Evolutionary conservation across 345 rosid species (phyloP).

Genomic region (Syzygium aqueum): DNA sequence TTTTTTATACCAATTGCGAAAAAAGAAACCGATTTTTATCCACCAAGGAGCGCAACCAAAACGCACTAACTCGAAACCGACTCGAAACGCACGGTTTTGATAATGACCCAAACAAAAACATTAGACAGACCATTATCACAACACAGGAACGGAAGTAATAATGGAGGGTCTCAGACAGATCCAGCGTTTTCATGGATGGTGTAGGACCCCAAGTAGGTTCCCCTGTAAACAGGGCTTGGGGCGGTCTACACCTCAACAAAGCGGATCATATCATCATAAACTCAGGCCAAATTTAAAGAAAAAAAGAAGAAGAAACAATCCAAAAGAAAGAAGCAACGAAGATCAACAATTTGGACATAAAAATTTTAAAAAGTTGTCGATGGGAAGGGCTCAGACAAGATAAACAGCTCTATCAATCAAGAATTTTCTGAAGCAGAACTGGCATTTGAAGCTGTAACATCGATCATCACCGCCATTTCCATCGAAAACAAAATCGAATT

Average conservation of each 20-base stretch:
- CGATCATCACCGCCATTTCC: conserved; percentile 21
- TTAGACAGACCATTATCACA: not conserved
- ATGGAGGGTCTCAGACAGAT: conserved; percentile 29
- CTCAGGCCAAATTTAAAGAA: not conserved
- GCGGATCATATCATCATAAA: conserved; percentile 3
- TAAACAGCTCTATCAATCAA: conserved; percentile 74
- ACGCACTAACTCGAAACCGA: not conserved
- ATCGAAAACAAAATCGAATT: not conserved
- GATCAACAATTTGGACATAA: not conserved
- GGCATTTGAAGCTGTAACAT: conserved; percentile 59
- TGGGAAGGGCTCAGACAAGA: conserved; percentile 39
- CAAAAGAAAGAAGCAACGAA: not conserved
- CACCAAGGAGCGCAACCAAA: too few species aligned
- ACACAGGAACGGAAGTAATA: not conserved
- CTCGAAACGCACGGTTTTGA: not conserved
- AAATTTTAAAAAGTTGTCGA: not conserved
- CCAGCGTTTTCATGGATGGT: conserved; percentile 7
- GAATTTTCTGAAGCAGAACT: conserved; percentile 98
- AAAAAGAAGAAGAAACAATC: not conserved
- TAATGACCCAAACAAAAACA: not conserved
- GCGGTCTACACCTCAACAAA: conserved; percentile 3
- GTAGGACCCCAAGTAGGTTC: conserved; percentile 14
- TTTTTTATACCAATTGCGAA: too few species aligned
- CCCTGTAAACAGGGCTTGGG: conserved; percentile 6
- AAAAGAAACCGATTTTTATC: too few species aligned